Evolutionary conservation across 164 flowering plant species (phyloP), one percentile per base, ranked within the genome.

Genomic region (Berberis vulgaris): DNA sequence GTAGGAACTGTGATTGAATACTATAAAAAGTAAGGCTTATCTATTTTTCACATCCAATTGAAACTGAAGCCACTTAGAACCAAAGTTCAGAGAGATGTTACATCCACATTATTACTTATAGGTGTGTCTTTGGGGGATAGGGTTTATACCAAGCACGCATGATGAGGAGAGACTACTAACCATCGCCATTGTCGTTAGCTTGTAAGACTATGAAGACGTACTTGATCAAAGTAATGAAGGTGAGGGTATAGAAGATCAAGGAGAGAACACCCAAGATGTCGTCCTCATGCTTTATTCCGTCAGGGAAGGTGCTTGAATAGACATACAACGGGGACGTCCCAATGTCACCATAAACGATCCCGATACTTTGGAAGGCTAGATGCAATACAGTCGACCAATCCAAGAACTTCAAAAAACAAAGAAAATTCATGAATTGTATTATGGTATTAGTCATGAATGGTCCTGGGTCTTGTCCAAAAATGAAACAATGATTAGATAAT

Each of bases 241-340:
- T 26, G 26, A 26, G 26, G 26, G 26, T 26, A 26, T 26, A 26
- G 26, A 26, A 26, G 26, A 26, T 84, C 54, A 89, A 43, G 1
- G 91, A 84, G 1, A 86, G 76, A 6, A 79, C 88, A 1, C 89
- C 91, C 12, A 87, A 49, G 4, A 89, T 78, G 62, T 87, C 97
- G 12, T 86, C 89, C 8, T 70, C 62, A 71, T 86, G 71, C 13
- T 81, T 72, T 39, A 87, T 79, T 0, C 86, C 85, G 0, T 64
- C 11, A 0, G 80, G 10, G 73, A 89, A 89, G 4, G 84, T 81
- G 72, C 88, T 83, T 0, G 84, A 38, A 43, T 55, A 84, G 7
- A 86, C 91, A 44, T 85, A 89, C 4, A 89, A 74, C 0, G 93
- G 94, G 10, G 96, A 89, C 1, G 96, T 89, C 0, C 96, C 93